These are phyloP conservation scores for Micractinium sp. DNA, from an alignment of 139 green algal species.

Conservation along the genomic window DNA sequence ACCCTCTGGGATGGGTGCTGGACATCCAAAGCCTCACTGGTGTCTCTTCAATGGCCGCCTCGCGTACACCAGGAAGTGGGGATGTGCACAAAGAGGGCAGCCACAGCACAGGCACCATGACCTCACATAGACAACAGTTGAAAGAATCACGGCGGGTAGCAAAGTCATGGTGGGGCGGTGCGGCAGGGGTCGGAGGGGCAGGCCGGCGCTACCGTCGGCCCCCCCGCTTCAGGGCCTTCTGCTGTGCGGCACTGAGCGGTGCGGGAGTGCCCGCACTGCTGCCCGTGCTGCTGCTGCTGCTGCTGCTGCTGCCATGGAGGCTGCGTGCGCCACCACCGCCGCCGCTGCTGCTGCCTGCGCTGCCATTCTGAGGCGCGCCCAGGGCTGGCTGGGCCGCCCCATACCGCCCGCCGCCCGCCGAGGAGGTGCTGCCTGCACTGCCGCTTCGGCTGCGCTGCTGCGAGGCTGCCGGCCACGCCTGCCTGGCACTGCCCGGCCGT, in stretches of 20 bases:
- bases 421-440: not conserved
- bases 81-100: no score
- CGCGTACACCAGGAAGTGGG: no score
- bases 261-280: not conserved
- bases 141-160: no score
- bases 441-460: not conserved
- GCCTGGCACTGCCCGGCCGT: not conserved
- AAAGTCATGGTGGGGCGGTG: no score
- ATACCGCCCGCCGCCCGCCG: not conserved
- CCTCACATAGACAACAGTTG: no score
- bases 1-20: no score
- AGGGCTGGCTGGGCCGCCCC: no score
- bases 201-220: constrained; percentile 3
- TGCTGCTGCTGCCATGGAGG: constrained; percentile 6
- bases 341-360: not conserved
- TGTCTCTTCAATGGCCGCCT: no score
- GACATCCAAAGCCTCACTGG: no score
- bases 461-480: not conserved
- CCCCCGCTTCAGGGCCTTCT: not conserved
- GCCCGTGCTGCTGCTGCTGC: not conserved
- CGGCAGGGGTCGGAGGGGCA: no score
- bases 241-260: constrained; percentile 4
- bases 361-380: not conserved
- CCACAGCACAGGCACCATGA: no score
- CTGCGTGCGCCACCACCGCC: not conserved